Percentiles rank a stretch among this genome's conserved stretches.
Evolutionary conservation across 805 yeast species (phyloP).

Genomic region (Teunomyces panamensis): DNA sequence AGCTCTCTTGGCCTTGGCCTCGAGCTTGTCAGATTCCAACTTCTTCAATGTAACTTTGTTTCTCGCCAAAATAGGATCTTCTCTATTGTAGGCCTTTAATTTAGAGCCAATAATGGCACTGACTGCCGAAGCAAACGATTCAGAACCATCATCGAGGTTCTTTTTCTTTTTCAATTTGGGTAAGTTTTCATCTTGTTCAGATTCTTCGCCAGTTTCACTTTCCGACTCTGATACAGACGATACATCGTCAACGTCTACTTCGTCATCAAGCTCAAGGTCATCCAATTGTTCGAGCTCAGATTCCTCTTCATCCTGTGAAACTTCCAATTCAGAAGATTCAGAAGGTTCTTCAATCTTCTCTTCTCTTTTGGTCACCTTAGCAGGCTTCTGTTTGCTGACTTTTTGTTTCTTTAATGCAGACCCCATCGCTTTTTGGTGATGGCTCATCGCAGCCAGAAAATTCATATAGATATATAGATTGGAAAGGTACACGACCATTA

Average conservation of each 20-base stretch:
- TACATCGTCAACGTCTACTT: constrained; percentile 8
- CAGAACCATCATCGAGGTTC: constrained; percentile 67
- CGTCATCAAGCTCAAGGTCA: constrained; percentile 14
- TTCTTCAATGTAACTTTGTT: constrained; percentile 67
- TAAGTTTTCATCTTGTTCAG: constrained; percentile 23
- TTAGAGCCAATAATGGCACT: constrained; percentile 80
- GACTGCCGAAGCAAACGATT: constrained; percentile 77
- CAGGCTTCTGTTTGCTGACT: constrained; percentile 12
- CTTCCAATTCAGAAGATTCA: constrained; percentile 8
- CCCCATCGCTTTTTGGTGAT: constrained; percentile 13
- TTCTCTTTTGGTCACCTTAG: constrained; percentile 9
- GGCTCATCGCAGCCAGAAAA: constrained; percentile 2
- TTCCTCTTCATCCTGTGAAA: constrained; percentile 3
- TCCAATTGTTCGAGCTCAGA: constrained; percentile 14
- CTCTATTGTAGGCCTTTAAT: constrained; percentile 83
- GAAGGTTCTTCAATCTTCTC: constrained; percentile 7
- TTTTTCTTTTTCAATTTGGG: constrained; percentile 56
- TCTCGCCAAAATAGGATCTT: constrained; percentile 88
- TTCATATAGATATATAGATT: neutral
- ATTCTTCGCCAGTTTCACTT: constrained; percentile 8
- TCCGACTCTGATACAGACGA: constrained; percentile 6
- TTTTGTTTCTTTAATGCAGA: constrained; percentile 22
- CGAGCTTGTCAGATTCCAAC: constrained; percentile 77
- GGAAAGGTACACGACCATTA: neutral
- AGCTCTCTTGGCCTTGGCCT: constrained; percentile 74